Conservation (phyloP, 345 rosid genomes). For the rapeseed (Brassica napus) region Da-Ae NC_063447.1:24973501-24974000, state of each 20-base stretch:
- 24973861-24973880: constrained; percentile 30
- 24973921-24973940: constrained; percentile 87
- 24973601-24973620: not conserved
- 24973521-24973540: no score
- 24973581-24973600: not conserved
- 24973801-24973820: no score
- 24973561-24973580: no score
- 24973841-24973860: no score
- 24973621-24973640: not conserved
- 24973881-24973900: constrained; percentile 88
- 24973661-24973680: constrained; percentile 92
- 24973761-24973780: constrained; percentile 79
- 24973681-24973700: constrained; percentile 89
- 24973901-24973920: constrained; percentile 95
- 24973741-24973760: constrained; percentile 84
- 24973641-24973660: constrained; percentile 78
- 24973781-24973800: constrained; percentile 42
- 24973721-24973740: constrained; percentile 83
- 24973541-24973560: no score
- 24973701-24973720: constrained; percentile 83
- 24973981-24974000: constrained; percentile 87
- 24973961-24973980: constrained; percentile 86
- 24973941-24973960: constrained; percentile 90
- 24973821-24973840: no score
- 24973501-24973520: not conserved